These are phyloP conservation scores for Chaetomium olivaceum DNA, from an alignment of 2,329 filamentous ascomycete genomes.

Conservation along the genomic window DNA sequence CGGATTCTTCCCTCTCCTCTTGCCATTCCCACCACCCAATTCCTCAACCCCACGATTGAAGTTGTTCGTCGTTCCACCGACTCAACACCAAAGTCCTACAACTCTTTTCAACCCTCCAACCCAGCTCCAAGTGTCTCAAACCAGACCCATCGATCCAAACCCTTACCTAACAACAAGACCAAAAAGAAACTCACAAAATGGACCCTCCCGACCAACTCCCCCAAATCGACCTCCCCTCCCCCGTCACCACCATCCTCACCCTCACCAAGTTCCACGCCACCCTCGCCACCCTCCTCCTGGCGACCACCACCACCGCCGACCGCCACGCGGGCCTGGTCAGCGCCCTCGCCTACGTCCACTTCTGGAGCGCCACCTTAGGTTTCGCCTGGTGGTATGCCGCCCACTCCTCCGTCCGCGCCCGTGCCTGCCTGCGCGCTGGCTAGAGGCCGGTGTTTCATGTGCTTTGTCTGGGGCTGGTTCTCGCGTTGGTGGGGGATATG, in stretches of 20 bases:
- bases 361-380: slow-evolving; percentile 16
- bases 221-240: background rate
- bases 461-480: slow-evolving; percentile 5
- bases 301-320: background rate
- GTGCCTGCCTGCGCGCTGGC: background rate
- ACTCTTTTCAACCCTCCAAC: background rate
- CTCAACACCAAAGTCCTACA: background rate
- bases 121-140: background rate
- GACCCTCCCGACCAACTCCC: background rate
- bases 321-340: background rate
- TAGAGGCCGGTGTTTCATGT: slow-evolving; percentile 19
- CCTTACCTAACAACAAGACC: background rate
- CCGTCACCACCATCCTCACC: slow-evolving; percentile 1
- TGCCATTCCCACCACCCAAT: background rate
- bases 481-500: slow-evolving; percentile 2
- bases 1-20: background rate
- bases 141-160: background rate
- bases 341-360: slow-evolving; percentile 12
- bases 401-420: background rate
- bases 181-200: background rate
- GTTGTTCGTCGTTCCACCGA: background rate
- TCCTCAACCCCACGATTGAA: background rate
- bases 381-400: slow-evolving; percentile 18
- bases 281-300: slow-evolving; percentile 1
- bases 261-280: slow-evolving; percentile 13